phyloP scores from a whole-genome alignment of 805 yeast genomes.

The Yamadazyma sp. region DNA sequence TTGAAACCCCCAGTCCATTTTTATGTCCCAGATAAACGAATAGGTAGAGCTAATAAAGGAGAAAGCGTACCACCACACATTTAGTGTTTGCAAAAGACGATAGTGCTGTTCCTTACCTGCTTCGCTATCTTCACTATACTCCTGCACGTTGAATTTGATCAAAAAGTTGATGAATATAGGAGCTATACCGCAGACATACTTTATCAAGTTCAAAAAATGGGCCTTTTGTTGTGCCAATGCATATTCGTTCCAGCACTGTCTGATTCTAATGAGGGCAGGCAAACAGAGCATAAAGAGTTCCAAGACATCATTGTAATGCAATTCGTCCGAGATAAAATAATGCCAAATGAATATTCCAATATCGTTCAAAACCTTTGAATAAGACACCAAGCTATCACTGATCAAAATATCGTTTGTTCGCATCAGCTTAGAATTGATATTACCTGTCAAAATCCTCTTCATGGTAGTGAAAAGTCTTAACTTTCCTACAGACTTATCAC shows the following conservation, averaged over 20 bases:
- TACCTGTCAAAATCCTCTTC: slow-evolving; percentile 55
- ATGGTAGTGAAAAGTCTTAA: slow-evolving; percentile 49
- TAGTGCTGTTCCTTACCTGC: slow-evolving; percentile 16
- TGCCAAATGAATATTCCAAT: slow-evolving; percentile 54
- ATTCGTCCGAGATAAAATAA: slow-evolving; percentile 34
- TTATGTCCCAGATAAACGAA: slow-evolving; percentile 86
- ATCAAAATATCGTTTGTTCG: slow-evolving; percentile 79
- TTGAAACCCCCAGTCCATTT: slow-evolving; percentile 82
- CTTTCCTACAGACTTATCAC: slow-evolving; percentile 33
- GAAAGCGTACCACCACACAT: slow-evolving; percentile 44
- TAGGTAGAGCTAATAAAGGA: slow-evolving; percentile 67
- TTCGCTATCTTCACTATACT: slow-evolving; percentile 11
- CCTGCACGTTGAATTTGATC: slow-evolving; percentile 20
- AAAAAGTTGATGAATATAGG: slow-evolving; percentile 30
- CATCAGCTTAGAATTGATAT: slow-evolving; percentile 52
- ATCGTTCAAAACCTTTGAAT: slow-evolving; percentile 74
- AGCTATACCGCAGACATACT: slow-evolving; percentile 64
- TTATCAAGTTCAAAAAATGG: slow-evolving; percentile 70
- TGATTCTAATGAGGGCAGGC: slow-evolving; percentile 75
- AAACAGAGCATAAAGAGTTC: slow-evolving; percentile 38
- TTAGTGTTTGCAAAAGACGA: slow-evolving; percentile 20
- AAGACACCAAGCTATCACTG: slow-evolving; percentile 84
- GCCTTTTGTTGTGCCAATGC: slow-evolving; percentile 45
- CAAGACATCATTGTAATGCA: slow-evolving; percentile 27
- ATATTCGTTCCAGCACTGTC: slow-evolving; percentile 80